These are phyloP conservation scores for Thalassiosira delicatula DNA, from an alignment of 352 stramenopile species.

Conservation along the genomic window DNA sequence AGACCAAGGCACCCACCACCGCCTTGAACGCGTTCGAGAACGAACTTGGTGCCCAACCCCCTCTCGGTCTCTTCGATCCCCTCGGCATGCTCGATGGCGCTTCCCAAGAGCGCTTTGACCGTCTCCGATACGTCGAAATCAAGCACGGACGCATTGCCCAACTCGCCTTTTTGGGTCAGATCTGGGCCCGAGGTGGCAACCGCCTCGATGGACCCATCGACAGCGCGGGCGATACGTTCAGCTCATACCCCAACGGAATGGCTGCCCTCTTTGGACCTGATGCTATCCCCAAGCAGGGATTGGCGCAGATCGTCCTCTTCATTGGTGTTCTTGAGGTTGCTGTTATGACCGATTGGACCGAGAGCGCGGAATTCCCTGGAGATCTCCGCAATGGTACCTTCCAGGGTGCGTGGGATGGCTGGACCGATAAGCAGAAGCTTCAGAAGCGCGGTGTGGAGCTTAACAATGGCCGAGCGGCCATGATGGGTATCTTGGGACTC, in stretches of 20 bases:
- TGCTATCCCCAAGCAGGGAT: neutral
- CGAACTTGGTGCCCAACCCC: neutral
- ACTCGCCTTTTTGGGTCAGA: conserved; percentile 76
- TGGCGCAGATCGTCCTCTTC: neutral
- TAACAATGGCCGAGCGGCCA: neutral
- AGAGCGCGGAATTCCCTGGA: neutral
- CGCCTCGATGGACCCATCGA: neutral
- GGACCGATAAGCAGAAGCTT: neutral
- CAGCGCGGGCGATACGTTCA: neutral
- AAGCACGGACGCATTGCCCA: conserved; percentile 83
- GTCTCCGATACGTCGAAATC: conserved; percentile 78
- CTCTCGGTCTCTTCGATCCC: neutral
- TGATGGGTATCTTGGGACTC: neutral
- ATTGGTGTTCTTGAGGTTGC: neutral
- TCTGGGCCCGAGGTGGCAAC: neutral
- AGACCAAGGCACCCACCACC: neutral
- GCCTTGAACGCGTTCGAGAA: neutral
- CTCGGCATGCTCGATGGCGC: conserved; percentile 10
- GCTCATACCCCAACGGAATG: no score
- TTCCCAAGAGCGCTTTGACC: neutral
- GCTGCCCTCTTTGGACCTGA: neutral
- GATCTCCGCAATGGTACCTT: neutral
- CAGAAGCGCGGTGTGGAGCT: neutral
- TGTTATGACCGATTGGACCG: neutral
- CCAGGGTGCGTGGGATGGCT: neutral